Evolutionary conservation across 805 yeast genomes (phyloP).

Genomic region (Barnettozyma salicaria): DNA sequence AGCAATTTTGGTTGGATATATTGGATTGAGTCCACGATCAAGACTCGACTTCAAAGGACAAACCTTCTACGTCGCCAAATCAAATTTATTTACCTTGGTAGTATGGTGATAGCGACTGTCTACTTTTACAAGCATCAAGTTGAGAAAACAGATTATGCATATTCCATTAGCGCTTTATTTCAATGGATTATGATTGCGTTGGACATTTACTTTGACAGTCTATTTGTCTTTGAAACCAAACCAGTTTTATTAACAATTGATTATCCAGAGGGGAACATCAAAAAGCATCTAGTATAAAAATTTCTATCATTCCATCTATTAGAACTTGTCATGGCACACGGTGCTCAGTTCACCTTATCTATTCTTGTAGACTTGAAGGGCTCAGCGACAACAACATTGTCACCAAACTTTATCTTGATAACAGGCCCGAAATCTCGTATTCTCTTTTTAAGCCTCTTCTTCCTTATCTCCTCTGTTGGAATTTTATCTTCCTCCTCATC

Average conservation of each 20-base stretch:
- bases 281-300: constrained; percentile 6
- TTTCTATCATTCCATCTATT: background rate
- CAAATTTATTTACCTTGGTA: constrained; percentile 1
- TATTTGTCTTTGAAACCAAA: constrained; percentile 7
- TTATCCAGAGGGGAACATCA: constrained; percentile 7
- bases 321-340: background rate
- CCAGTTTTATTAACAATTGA: constrained; percentile 1
- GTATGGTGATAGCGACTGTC: constrained; percentile 1
- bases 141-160: constrained; percentile 10
- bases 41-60: background rate
- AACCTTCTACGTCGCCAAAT: constrained; percentile 4
- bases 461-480: constrained; percentile 16
- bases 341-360: constrained; percentile 7
- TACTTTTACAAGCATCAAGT: constrained; percentile 19
- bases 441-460: constrained; percentile 12
- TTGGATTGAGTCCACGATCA: constrained; percentile 1
- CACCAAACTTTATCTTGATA: constrained; percentile 22
- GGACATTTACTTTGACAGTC: constrained; percentile 14
- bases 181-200: constrained; percentile 14
- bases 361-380: constrained; percentile 23
- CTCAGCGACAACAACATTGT: constrained; percentile 20
- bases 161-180: constrained; percentile 15
- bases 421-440: constrained; percentile 20
- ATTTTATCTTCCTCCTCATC: constrained; percentile 24
- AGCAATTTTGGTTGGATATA: constrained; percentile 10